Evolutionary conservation across 2,329 filamentous ascomycete species (phyloP).

Genomic region (Cladosporium velox): DNA sequence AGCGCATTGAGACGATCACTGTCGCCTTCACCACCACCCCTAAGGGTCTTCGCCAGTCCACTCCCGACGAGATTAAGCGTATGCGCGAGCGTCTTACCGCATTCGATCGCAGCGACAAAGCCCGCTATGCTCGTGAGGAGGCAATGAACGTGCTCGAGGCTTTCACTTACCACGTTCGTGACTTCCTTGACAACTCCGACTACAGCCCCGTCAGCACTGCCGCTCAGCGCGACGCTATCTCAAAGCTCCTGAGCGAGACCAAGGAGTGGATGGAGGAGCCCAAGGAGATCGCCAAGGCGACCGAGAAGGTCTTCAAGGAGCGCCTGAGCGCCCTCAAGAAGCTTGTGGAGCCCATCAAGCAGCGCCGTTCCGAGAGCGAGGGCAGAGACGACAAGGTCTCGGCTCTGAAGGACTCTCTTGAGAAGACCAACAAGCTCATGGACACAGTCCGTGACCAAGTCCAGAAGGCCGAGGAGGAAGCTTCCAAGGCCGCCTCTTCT

Average conservation of each 20-base stretch:
- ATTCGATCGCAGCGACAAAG: conserved; percentile 82
- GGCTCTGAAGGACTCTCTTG: conserved; percentile 68
- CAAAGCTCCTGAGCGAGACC: conserved; percentile 65
- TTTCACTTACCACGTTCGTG: conserved; percentile 85
- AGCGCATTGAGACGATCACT: conserved; percentile 54
- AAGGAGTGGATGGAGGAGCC: conserved; percentile 86
- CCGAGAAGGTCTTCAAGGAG: conserved; percentile 71
- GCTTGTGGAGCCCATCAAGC: conserved; percentile 75
- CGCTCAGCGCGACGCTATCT: conserved; percentile 66
- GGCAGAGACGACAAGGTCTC: conserved; percentile 71
- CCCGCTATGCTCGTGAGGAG: conserved; percentile 77
- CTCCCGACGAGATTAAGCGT: conserved; percentile 59
- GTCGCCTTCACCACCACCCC: conserved; percentile 50
- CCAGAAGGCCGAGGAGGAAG: conserved; percentile 55
- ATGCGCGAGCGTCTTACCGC: conserved; percentile 71
- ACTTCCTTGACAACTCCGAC: conserved; percentile 74
- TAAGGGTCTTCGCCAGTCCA: conserved; percentile 56
- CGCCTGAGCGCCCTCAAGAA: conserved; percentile 76
- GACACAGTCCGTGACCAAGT: conserved; percentile 71
- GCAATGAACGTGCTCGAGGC: conserved; percentile 89
- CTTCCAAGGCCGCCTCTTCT: conserved; percentile 45
- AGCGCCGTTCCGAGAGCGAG: conserved; percentile 69
- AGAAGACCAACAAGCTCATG: conserved; percentile 70
- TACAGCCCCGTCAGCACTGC: conserved; percentile 74
- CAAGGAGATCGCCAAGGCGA: conserved; percentile 71